Base-by-base conservation (phyloP, 805 yeast species). In the Yarrowia phangngaensis region DNA sequence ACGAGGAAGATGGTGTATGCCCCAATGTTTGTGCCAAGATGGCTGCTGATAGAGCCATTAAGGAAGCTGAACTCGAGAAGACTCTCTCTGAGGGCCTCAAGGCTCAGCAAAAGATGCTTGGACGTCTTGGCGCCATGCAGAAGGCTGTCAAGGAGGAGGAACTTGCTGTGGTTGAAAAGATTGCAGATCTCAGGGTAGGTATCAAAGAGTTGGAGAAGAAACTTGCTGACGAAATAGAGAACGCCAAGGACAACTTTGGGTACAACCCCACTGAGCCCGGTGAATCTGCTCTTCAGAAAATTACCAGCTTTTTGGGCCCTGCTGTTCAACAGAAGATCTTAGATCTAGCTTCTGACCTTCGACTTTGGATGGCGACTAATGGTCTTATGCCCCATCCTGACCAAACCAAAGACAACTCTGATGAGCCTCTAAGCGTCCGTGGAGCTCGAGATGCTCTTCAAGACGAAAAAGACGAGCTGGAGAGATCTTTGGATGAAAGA, bases 1-100 rank as follows among this genome's bases (percentile, higher is more conserved):
- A 92, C 65, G 98, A 92, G 53, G 52, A 63, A 63, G 66, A 47
- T 4, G 71, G 70, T 1, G n/a, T 56, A 20, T 87, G 95, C 61
- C 74, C 76, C 4, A 69, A 76, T 55, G 69, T 65, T 28, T 84
- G 92, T 60, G 59, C 58, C 1, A 73, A 74, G 51, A 74, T 83
- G 49, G 68, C 70, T 17, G 58, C 58, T 0, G 73, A 67, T 45
- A 71, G 70, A 53, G 60, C 58, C 4, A 55, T 55, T 15, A 53
- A 54, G 46, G 36, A 57, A 36, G 55, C 40, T 47, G 61, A 51
- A 29, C 48, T 48, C 46, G 51, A 30, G 29, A 52, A 22, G 47
- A 52, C 52, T 1, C 55, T 68, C 16, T 50, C 36, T 3, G 58
- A 60, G 11, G 81, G 80, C 2, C 54, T 67, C 45, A 51, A 29